A percentile compares a stretch with the other conserved stretches of the same genome.
These are phyloP conservation scores for Lyophyllum shimeji DNA, from an alignment of 768 basidiomycete genomes.

Conservation along the genomic window DNA sequence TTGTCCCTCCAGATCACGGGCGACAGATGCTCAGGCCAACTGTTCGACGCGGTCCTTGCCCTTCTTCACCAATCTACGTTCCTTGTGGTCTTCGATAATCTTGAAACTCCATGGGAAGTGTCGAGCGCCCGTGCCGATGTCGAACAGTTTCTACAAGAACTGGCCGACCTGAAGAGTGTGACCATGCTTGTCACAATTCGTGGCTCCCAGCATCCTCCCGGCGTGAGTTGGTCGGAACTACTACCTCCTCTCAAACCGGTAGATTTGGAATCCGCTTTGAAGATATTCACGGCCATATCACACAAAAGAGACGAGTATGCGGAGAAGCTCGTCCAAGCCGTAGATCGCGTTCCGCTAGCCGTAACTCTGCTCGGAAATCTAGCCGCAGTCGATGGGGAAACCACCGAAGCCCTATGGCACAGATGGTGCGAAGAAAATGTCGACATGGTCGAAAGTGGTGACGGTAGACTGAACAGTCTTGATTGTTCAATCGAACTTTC, in stretches of 20 bases:
- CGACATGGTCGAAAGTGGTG: constrained; percentile 25
- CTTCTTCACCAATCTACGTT: constrained; percentile 12
- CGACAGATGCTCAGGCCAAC: constrained; percentile 10
- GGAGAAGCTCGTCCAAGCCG: constrained; percentile 23
- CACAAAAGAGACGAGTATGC: constrained; percentile 21
- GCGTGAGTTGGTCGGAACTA: constrained; percentile 22
- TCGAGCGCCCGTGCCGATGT: constrained; percentile 18
- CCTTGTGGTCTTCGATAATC: constrained; percentile 31
- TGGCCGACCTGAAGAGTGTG: constrained; percentile 18
- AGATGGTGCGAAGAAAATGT: constrained; percentile 30
- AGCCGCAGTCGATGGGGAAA: constrained; percentile 29
- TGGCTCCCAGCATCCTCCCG: constrained; percentile 27
- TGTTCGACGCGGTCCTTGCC: constrained; percentile 17
- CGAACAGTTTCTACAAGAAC: constrained; percentile 23
- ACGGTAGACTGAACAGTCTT: constrained; percentile 27
- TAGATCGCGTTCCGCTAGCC: constrained; percentile 33
- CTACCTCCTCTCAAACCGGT: constrained; percentile 27
- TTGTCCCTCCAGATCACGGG: constrained; percentile 20
- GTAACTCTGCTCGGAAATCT: constrained; percentile 31
- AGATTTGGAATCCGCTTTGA: constrained; percentile 20
- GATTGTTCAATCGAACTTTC: constrained; percentile 32
- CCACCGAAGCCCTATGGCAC: constrained; percentile 25
- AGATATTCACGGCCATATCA: constrained; percentile 25
- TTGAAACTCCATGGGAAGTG: constrained; percentile 32
- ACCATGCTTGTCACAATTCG: constrained; percentile 29